Base-by-base conservation (phyloP, 108 stramenopile genomes). In the Nannochloropsis oceanica region DNA sequence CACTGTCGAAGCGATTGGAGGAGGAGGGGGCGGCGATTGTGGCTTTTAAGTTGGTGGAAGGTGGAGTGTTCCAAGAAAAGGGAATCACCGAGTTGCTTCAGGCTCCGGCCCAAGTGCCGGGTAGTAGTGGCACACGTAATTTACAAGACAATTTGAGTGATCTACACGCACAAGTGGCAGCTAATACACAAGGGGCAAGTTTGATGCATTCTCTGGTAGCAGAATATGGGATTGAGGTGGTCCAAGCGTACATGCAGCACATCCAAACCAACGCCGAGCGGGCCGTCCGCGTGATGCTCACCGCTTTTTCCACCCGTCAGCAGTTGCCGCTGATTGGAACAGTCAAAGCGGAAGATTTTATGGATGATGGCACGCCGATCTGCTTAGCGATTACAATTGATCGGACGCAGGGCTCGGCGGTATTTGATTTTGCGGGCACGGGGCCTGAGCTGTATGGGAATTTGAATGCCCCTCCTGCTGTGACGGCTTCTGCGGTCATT, bases 311-410 rank as follows among this genome's bases (percentile, higher is more conserved):
- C 80, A 22, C 25, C 80, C 13, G 25, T 25, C 80, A 81, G 80
- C 5, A 27, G 25, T 25, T 81, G 25, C 80, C 80, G 25, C 25
- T 25, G 80, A 84, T 88, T 25, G 88, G 88, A 12, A 84, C 94
- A 91, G 91, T 94, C 43, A 84, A 83, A 27, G 96, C 97, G 14
- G 92, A 94, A 34, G 99, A 99, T 87, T 90, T 93, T 85, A 94
- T 99, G 95, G 99, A 99, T 86, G 97, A 99, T 92, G 99, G 99
- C 44, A 95, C 95, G 25, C 94, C 93, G 0, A 99, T 99, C 80
- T 85, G 91, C 79, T 92, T 99, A 42, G 90, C 92, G 0, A 93
- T 99, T 80, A 92, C 93, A 43, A 95, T 99, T 81, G 94, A 98
- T 86, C 89, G 91, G 73, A 87, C 86, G 12, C 91, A 92, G 25